Evolutionary conservation across 2,329 filamentous ascomycete genomes (phyloP).

Genomic region (Hymenoscyphus albidus): DNA sequence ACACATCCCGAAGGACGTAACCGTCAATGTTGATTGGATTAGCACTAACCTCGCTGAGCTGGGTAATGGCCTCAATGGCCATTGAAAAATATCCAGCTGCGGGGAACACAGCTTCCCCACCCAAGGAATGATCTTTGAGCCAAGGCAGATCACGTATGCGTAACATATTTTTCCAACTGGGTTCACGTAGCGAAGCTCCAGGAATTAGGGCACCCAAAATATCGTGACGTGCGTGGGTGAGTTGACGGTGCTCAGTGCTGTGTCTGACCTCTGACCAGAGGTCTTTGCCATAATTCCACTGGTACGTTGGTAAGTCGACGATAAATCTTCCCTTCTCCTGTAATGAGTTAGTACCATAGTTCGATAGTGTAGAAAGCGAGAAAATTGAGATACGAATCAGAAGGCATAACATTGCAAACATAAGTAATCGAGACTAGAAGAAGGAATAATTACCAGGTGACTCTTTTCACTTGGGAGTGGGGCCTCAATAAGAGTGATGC

Average conservation of each 20-base stretch:
- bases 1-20: constrained; percentile 6
- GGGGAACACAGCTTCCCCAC: constrained; percentile 48
- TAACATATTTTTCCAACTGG: constrained; percentile 32
- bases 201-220: constrained; percentile 28
- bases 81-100: constrained; percentile 22
- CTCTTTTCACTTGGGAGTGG: no score
- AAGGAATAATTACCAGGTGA: no score
- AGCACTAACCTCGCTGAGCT: neutral
- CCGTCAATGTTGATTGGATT: neutral
- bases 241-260: constrained; percentile 41
- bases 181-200: constrained; percentile 16
- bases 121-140: constrained; percentile 48
- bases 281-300: constrained; percentile 48
- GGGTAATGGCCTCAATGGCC: constrained; percentile 23
- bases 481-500: no score
- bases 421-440: no score
- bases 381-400: no score
- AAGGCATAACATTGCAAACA: no score
- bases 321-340: neutral
- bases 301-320: constrained; percentile 46
- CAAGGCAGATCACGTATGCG: constrained; percentile 44
- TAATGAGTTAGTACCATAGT: constrained; percentile 30
- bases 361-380: constrained; percentile 39
- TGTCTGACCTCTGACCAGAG: constrained; percentile 51
- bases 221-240: constrained; percentile 41